Conservation (phyloP, 257 asterid species). For the Solanum okadae region DNA sequence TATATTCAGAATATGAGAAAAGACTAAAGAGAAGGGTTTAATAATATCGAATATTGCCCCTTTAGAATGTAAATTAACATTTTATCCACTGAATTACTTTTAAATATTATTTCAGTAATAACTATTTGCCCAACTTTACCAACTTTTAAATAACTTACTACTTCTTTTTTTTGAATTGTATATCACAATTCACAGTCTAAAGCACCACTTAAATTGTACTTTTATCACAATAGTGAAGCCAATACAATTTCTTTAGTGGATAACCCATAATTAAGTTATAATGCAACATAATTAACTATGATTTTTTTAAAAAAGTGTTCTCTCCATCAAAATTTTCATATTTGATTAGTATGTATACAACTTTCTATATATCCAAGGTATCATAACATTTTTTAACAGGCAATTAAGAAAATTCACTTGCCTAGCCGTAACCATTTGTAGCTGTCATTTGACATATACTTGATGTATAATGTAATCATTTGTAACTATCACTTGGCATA, state of each 20-base stretch:
- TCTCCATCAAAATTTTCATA: neutral
- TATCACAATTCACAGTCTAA: neutral
- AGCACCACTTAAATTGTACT: neutral
- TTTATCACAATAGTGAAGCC: neutral
- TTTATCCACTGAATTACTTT: neutral
- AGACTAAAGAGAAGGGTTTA: neutral
- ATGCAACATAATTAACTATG: neutral
- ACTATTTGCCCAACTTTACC: neutral
- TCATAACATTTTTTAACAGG: neutral
- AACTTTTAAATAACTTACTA: neutral
- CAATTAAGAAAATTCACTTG: neutral
- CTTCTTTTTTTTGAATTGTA: neutral
- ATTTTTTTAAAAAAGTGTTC: neutral
- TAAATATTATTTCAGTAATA: neutral
- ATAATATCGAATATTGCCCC: neutral
- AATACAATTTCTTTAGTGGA: neutral
- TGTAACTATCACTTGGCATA: neutral
- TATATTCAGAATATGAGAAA: too few species aligned
- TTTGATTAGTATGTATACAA: neutral
- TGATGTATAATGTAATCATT: neutral
- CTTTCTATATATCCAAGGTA: neutral
- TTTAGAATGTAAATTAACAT: neutral
- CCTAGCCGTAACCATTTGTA: neutral
- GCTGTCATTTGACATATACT: neutral
- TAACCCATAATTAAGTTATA: neutral